These are phyloP conservation scores for Teunomyces pallodes DNA, from an alignment of 805 yeast genomes.

Conservation along the genomic window DNA sequence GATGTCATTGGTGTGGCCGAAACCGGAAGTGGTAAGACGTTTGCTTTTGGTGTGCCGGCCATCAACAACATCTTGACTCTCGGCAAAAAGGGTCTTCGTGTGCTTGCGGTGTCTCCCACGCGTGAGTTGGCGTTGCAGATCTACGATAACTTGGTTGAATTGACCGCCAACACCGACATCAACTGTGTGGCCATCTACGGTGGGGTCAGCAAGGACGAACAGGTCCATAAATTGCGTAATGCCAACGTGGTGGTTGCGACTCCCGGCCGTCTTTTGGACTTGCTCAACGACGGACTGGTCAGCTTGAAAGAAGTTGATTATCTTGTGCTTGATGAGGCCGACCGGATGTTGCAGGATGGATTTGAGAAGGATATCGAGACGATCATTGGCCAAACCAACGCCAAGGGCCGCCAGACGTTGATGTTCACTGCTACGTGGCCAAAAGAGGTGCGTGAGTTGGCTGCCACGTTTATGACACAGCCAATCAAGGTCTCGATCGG, in stretches of 20 bases:
- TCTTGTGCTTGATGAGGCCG: conserved; percentile 95
- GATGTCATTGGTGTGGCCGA: conserved; percentile 98
- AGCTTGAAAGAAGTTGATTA: conserved; percentile 66
- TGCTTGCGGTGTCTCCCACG: conserved; percentile 90
- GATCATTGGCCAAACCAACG: conserved; percentile 63
- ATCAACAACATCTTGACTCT: conserved; percentile 59
- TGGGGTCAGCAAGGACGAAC: conserved; percentile 95
- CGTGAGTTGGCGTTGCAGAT: conserved; percentile 96
- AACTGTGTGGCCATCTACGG: conserved; percentile 88
- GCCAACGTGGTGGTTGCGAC: conserved; percentile 91
- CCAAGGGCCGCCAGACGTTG: conserved; percentile 71
- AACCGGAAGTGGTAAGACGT: conserved; percentile 97
- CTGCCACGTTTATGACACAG: conserved; percentile 72
- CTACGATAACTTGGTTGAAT: conserved; percentile 71
- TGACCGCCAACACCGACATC: conserved; percentile 60
- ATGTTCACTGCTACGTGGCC: conserved; percentile 99
- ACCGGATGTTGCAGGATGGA: conserved; percentile 97
- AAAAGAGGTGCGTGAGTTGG: conserved; percentile 93
- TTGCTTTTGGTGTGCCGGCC: conserved; percentile 98
- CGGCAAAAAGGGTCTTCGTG: conserved; percentile 56
- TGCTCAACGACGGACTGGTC: conserved; percentile 83
- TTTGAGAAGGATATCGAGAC: conserved; percentile 93
- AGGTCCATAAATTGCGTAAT: conserved; percentile 61
- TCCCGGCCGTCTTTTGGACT: conserved; percentile 94
- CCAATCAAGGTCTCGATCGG: conserved; percentile 95